These are phyloP conservation scores for Pyrrhoderma lamaoense DNA, from an alignment of 1,284 basidiomycete species.

Conservation along the genomic window DNA sequence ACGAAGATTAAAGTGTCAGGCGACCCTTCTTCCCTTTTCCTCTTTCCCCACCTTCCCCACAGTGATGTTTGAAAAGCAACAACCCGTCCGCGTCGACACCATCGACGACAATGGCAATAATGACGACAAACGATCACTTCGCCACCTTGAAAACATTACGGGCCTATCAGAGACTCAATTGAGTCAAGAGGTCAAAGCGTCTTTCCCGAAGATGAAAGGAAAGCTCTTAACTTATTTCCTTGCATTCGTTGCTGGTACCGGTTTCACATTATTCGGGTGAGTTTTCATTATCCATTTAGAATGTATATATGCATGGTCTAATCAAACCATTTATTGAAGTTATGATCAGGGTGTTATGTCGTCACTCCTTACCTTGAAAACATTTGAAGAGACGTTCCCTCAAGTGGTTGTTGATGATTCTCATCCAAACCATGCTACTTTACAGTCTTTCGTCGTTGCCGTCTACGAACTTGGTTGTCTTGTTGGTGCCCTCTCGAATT, in stretches of 20 bases:
- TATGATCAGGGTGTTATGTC: conserved; percentile 66
- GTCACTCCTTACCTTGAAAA: conserved; percentile 42
- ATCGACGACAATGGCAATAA: conserved; percentile 8
- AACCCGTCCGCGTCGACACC: background rate
- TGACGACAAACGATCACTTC: conserved; percentile 12
- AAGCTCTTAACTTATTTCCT: conserved; percentile 37
- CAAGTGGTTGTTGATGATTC: conserved; percentile 31
- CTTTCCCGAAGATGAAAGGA: conserved; percentile 35
- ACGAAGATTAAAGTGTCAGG: too few species aligned
- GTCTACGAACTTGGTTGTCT: conserved; percentile 53
- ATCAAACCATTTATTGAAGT: conserved; percentile 24
- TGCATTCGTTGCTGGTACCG: conserved; percentile 46
- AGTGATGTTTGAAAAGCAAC: too few species aligned
- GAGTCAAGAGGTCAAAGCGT: conserved; percentile 5
- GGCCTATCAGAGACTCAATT: conserved; percentile 8
- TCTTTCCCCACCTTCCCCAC: too few species aligned
- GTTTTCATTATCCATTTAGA: conserved; percentile 15
- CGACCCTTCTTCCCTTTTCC: too few species aligned
- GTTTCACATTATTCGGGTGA: conserved; percentile 53
- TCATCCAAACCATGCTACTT: conserved; percentile 40
- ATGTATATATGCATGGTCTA: background rate
- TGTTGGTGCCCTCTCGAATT: conserved; percentile 42
- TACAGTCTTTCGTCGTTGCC: conserved; percentile 48
- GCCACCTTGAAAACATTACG: conserved; percentile 14
- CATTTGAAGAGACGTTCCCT: conserved; percentile 46